These are phyloP conservation scores for Cupressus sempervirens DNA, from an alignment of 75 land plant genomes.

Conservation along the genomic window DNA sequence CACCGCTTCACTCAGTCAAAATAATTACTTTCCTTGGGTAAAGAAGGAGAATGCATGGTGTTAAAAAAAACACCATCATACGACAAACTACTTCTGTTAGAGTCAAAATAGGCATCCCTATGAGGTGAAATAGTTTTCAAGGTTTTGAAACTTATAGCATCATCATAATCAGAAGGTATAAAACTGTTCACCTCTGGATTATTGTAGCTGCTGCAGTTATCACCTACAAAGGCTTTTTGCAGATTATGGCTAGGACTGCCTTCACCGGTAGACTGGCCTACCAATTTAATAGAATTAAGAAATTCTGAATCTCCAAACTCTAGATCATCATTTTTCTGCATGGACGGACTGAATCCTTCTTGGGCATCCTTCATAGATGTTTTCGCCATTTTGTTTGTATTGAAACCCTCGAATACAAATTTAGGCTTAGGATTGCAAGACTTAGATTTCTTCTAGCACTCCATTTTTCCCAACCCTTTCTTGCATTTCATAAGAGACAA, in stretches of 20 bases:
- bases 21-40: not conserved
- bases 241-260: not conserved
- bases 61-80: not conserved
- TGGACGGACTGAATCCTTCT: not conserved
- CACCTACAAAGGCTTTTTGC: not conserved
- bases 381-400: not conserved
- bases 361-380: not conserved
- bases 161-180: not conserved
- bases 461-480: not conserved
- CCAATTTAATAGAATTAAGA: not conserved
- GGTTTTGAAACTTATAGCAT: not conserved
- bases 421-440: not conserved
- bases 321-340: not conserved
- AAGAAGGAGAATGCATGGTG: not conserved
- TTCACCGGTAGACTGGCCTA: not conserved
- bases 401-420: not conserved
- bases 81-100: not conserved
- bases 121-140: not conserved
- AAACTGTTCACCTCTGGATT: conserved; percentile 1
- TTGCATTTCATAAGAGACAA: not conserved
- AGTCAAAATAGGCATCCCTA: not conserved
- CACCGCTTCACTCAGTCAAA: not conserved
- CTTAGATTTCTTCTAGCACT: not conserved
- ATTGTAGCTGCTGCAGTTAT: not conserved
- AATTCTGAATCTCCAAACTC: not conserved